phyloP scores from a whole-genome alignment of 257 asterid genomes.

The Verbascum thapsus region DNA sequence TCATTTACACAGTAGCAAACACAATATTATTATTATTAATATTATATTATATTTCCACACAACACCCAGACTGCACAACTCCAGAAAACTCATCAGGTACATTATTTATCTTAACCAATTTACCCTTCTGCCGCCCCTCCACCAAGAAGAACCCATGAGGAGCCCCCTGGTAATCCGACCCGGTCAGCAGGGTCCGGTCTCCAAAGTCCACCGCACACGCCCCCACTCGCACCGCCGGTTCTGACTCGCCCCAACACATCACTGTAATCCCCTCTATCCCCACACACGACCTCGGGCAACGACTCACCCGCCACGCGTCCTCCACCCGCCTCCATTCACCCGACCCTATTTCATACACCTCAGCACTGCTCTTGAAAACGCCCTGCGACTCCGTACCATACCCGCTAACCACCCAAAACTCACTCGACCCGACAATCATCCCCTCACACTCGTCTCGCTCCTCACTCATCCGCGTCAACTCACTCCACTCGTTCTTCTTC shows the following conservation, averaged over 20 bases:
- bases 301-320: slow-evolving; percentile 60
- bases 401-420: slow-evolving; percentile 91
- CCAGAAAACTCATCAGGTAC: slow-evolving; percentile 62
- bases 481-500: slow-evolving; percentile 53
- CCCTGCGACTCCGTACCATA: slow-evolving; percentile 86
- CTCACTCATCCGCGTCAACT: slow-evolving; percentile 64
- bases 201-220: slow-evolving; percentile 70
- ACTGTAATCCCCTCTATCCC: slow-evolving; percentile 44
- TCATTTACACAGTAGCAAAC: no score
- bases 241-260: slow-evolving; percentile 57
- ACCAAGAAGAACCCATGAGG: slow-evolving; percentile 62
- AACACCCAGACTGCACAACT: slow-evolving; percentile 75
- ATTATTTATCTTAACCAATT: slow-evolving; percentile 47
- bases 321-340: slow-evolving; percentile 68
- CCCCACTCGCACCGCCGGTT: slow-evolving; percentile 58
- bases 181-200: slow-evolving; percentile 48
- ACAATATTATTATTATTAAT: no score
- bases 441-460: slow-evolving; percentile 97
- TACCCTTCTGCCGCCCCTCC: slow-evolving; percentile 50
- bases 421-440: slow-evolving; percentile 50
- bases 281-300: slow-evolving; percentile 82
- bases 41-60: slow-evolving; percentile 58
- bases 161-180: slow-evolving; percentile 79
- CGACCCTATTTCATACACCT: slow-evolving; percentile 41
- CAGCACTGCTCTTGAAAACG: slow-evolving; percentile 65